phyloP scores from a whole-genome alignment of 371 early-diverging fungal genomes.

The Syncephalastrum sp. region DNA sequence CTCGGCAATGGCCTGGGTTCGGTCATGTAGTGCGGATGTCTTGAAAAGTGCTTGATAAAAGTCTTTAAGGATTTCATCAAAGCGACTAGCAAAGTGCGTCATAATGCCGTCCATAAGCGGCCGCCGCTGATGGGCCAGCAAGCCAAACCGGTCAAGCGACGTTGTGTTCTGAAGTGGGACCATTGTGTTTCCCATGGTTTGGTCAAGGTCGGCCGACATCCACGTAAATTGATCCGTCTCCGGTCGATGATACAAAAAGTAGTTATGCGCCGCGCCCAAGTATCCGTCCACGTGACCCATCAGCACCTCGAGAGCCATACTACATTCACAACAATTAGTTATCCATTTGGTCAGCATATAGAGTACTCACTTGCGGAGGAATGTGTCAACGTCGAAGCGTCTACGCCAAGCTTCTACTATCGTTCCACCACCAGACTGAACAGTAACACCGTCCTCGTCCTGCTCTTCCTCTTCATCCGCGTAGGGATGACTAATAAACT shows the following conservation, averaged over 20 bases:
- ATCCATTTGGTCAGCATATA: neutral
- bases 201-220: slow-evolving; percentile 37
- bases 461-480: slow-evolving; percentile 10
- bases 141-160: slow-evolving; percentile 20
- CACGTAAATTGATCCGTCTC: slow-evolving; percentile 20
- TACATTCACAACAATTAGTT: neutral
- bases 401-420: slow-evolving; percentile 27
- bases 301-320: slow-evolving; percentile 32
- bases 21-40: slow-evolving; percentile 1
- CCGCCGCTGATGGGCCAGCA: slow-evolving; percentile 12
- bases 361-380: slow-evolving; percentile 38
- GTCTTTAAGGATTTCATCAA: slow-evolving; percentile 15
- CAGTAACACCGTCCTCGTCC: neutral
- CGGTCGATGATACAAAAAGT: slow-evolving; percentile 33
- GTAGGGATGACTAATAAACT: slow-evolving; percentile 33
- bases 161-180: slow-evolving; percentile 2
- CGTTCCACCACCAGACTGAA: no score
- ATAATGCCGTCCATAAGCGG: slow-evolving; percentile 25
- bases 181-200: slow-evolving; percentile 36
- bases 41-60: slow-evolving; percentile 13
- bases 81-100: slow-evolving; percentile 14
- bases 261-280: slow-evolving; percentile 37
- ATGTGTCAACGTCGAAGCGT: slow-evolving; percentile 40
- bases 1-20: slow-evolving; percentile 12
- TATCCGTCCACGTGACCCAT: slow-evolving; percentile 39